A percentile compares a stretch with the other conserved stretches of the same genome.
phyloP scores from a whole-genome alignment of 805 yeast species.

The Candida anglica region DNA sequence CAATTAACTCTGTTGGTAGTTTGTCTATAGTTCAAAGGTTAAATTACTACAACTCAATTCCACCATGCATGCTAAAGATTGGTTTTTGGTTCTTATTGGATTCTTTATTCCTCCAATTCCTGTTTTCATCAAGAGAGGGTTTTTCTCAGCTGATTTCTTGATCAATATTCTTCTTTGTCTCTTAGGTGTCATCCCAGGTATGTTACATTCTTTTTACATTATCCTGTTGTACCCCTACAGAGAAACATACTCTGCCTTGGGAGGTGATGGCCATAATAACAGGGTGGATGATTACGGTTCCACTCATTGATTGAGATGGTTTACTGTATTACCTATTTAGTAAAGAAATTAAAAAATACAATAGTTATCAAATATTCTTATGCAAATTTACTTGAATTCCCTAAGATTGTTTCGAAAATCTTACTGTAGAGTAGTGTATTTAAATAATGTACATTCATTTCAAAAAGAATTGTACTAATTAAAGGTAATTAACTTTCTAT shows the following conservation, averaged over 20 bases:
- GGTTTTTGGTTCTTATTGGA: slow-evolving; percentile 64
- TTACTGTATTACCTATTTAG: background rate
- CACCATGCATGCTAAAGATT: slow-evolving; percentile 46
- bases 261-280: slow-evolving; percentile 27
- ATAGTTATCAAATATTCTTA: too few species aligned
- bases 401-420: too few species aligned
- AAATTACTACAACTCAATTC: too few species aligned
- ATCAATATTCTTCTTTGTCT: slow-evolving; percentile 69
- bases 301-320: slow-evolving; percentile 1
- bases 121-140: slow-evolving; percentile 68
- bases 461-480: too few species aligned
- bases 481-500: too few species aligned
- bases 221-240: slow-evolving; percentile 65
- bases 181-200: slow-evolving; percentile 74
- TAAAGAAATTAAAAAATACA: too few species aligned
- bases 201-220: slow-evolving; percentile 74
- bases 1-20: too few species aligned
- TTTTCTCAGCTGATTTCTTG: slow-evolving; percentile 63
- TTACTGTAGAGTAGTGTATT: background rate
- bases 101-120: slow-evolving; percentile 77
- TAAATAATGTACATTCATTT: background rate
- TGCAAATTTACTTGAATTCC: too few species aligned
- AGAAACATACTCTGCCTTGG: slow-evolving; percentile 21
- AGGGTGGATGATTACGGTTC: slow-evolving; percentile 13
- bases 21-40: too few species aligned